Percentiles rank a stretch among this genome's conserved stretches.
Evolutionary conservation across 306 rosid genomes (phyloP).

Genomic region (Cicer cuneatum): DNA sequence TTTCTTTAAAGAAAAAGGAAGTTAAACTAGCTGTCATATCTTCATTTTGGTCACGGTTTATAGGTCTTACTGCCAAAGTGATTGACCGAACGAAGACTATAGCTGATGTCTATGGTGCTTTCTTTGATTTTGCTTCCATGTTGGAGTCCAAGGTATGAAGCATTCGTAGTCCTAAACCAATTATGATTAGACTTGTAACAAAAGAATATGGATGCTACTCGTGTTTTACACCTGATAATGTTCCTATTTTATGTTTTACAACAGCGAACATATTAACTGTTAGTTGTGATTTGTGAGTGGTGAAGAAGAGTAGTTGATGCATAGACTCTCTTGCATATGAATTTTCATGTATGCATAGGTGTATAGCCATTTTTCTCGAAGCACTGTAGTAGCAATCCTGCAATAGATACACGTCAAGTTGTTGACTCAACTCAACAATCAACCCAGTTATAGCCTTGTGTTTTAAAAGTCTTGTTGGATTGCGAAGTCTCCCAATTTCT

Average conservation of each 20-base stretch:
- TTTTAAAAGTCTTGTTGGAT: conserved; percentile 20
- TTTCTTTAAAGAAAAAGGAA: conserved; percentile 13
- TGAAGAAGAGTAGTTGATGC: conserved; percentile 21
- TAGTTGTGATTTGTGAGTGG: conserved; percentile 16
- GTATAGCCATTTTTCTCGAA: conserved; percentile 30
- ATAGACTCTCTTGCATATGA: conserved; percentile 20
- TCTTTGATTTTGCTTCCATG: conserved; percentile 83
- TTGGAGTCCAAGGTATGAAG: conserved; percentile 78
- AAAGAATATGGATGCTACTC: conserved; percentile 25
- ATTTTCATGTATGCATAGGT: conserved; percentile 15
- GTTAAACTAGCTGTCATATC: conserved; percentile 23
- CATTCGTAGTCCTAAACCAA: conserved; percentile 34
- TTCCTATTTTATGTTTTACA: conserved; percentile 26
- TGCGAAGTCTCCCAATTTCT: conserved; percentile 21
- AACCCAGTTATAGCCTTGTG: neutral
- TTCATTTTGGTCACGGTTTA: conserved; percentile 44
- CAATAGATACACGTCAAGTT: neutral
- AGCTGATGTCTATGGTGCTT: conserved; percentile 89
- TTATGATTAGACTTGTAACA: conserved; percentile 30
- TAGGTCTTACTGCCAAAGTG: conserved; percentile 95
- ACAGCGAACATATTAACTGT: conserved; percentile 16
- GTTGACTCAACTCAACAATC: conserved; percentile 27
- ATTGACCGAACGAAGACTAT: conserved; percentile 83
- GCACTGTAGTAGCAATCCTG: neutral
- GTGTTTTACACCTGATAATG: conserved; percentile 23